Evolutionary conservation across 1,139 yeast genomes (phyloP).

Genomic region (Diutina sp.): DNA sequence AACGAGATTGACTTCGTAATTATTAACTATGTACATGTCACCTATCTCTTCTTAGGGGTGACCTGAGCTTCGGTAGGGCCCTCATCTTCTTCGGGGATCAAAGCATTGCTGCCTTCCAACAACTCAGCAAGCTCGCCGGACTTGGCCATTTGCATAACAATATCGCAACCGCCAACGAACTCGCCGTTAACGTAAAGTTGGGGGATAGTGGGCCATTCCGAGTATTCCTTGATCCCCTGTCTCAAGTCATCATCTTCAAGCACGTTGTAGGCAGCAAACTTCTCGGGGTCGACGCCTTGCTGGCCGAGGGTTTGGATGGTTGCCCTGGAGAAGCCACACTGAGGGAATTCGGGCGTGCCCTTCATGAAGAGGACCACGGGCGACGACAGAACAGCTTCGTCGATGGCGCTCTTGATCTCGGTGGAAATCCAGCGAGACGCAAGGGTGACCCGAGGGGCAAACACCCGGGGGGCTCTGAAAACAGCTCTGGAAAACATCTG

Average conservation of each 20-base stretch:
- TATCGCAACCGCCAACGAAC: conserved; percentile 96
- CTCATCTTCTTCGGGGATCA: conserved; percentile 62
- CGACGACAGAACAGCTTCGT: conserved; percentile 71
- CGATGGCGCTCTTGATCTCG: conserved; percentile 75
- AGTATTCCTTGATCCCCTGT: conserved; percentile 73
- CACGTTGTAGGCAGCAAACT: conserved; percentile 95
- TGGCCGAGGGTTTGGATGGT: conserved; percentile 89
- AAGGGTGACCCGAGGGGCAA: background rate
- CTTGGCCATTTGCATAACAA: conserved; percentile 83
- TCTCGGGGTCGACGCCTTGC: conserved; percentile 92
- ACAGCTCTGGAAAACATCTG: background rate
- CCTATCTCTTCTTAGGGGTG: background rate
- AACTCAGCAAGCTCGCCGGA: conserved; percentile 82
- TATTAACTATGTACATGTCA: background rate
- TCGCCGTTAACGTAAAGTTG: conserved; percentile 64
- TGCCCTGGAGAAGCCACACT: conserved; percentile 95
- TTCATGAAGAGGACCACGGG: conserved; percentile 94
- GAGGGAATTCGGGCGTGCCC: conserved; percentile 96
- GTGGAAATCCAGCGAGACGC: conserved; percentile 45
- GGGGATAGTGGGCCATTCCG: conserved; percentile 92
- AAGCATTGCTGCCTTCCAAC: conserved; percentile 65
- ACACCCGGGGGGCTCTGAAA: background rate
- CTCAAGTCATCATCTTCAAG: conserved; percentile 90
- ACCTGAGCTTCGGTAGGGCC: conserved; percentile 5
- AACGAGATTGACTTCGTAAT: background rate